A percentile compares a stretch with the other conserved stretches of the same genome.
phyloP scores from a whole-genome alignment of 164 flowering plant genomes.

The Magnolia officinalis region DNA sequence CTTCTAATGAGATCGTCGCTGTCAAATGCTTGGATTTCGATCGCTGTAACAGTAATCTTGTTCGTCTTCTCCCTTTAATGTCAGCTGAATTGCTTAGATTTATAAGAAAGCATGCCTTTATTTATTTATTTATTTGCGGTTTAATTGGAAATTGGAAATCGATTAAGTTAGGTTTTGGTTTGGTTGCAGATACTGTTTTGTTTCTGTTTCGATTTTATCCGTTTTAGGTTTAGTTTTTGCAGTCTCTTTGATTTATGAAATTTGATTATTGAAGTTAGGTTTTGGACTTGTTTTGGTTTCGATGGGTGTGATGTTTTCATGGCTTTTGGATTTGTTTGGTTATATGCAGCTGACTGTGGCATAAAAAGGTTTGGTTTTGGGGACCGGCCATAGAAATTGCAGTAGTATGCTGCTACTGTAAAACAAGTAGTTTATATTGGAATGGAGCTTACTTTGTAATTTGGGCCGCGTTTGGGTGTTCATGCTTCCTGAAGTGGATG shows the following conservation, averaged over 20 bases:
- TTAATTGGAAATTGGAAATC: background rate
- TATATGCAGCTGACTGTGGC: background rate
- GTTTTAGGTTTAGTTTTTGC: background rate
- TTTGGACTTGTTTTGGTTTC: constrained; percentile 1
- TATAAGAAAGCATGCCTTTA: background rate
- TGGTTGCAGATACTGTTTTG: background rate
- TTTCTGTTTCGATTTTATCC: background rate
- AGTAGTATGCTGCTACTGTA: background rate
- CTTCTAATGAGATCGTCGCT: constrained; percentile 77
- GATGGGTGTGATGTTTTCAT: background rate
- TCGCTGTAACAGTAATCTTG: constrained; percentile 93
- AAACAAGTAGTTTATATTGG: no score
- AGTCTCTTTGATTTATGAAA: background rate
- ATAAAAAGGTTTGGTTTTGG: background rate
- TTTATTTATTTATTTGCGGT: background rate
- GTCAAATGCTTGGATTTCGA: constrained; percentile 98
- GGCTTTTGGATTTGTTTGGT: background rate
- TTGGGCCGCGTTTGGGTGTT: no score
- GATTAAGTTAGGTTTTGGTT: background rate
- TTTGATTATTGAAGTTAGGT: background rate
- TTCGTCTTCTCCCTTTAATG: constrained; percentile 20
- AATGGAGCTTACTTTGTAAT: no score
- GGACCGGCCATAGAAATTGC: background rate
- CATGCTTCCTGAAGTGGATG: no score
- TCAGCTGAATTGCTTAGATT: background rate